These are phyloP conservation scores for Tetraselmis striata DNA, from an alignment of 139 green algal species.

Conservation along the genomic window DNA sequence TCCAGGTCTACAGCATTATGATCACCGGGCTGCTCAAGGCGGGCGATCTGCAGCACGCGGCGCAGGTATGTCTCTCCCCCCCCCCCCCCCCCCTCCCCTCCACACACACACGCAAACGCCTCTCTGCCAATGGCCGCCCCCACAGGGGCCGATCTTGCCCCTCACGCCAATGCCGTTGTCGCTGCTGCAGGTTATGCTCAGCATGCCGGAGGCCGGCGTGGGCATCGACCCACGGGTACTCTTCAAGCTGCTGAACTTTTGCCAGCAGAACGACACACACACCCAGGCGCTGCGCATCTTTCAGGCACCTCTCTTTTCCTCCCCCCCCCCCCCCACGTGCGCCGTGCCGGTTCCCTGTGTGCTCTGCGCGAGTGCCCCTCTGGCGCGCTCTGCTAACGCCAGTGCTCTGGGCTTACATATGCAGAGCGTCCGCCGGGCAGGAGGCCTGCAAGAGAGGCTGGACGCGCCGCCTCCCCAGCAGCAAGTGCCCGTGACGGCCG, in stretches of 20 bases:
- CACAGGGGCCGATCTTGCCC: no score
- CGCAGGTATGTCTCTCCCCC: no score
- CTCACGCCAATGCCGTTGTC: no score
- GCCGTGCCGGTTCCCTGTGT: no score
- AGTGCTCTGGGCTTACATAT: no score
- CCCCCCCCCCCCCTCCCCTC: no score
- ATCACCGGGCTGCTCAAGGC: neutral
- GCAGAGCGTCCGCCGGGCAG: neutral
- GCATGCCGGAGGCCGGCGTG: neutral
- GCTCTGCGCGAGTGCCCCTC: no score
- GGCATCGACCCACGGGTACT: neutral
- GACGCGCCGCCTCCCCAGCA: neutral
- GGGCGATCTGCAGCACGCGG: neutral
- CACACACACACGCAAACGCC: no score
- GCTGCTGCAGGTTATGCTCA: neutral
- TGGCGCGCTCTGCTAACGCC: no score
- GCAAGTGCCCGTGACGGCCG: neutral
- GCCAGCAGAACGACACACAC: neutral
- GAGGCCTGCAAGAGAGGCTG: neutral
- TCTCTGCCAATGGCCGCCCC: no score
- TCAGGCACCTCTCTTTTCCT: no score
- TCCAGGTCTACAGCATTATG: neutral
- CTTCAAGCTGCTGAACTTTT: neutral
- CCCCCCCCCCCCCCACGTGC: no score
- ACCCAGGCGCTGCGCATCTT: neutral